Percentiles rank a stretch among this genome's conserved stretches.
These are phyloP conservation scores for Acacia acuminata DNA, from an alignment of 306 rosid genomes.

Conservation along the genomic window DNA sequence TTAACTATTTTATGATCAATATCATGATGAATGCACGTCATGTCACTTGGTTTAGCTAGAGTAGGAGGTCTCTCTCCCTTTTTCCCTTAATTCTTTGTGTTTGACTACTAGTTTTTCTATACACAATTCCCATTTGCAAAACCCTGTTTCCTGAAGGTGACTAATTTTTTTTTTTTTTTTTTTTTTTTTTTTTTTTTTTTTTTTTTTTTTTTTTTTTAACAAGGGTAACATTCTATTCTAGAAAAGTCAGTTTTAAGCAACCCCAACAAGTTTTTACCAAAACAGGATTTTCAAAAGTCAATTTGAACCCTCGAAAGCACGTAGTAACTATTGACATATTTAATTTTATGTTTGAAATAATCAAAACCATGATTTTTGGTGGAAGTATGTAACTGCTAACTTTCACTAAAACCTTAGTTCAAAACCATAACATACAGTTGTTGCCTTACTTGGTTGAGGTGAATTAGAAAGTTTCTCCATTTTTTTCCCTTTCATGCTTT, in stretches of 20 bases:
- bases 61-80: background rate
- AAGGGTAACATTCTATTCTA: no score
- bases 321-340: no score
- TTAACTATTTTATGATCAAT: background rate
- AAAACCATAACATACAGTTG: background rate
- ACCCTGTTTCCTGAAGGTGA: no score
- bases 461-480: background rate
- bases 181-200: no score
- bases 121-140: no score
- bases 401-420: background rate
- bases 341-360: no score
- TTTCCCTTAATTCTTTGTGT: background rate
- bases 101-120: background rate
- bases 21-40: background rate
- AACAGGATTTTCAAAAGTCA: background rate
- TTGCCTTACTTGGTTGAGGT: slow-evolving; percentile 9
- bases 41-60: slow-evolving; percentile 7
- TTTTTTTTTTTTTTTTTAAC: no score
- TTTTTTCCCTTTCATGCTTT: background rate
- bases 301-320: background rate
- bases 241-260: background rate
- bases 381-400: background rate
- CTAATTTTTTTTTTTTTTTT: no score
- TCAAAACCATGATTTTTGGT: background rate
- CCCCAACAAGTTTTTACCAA: background rate